Evolutionary conservation across 208 protist species (phyloP).

Genomic region (Leishmania tarentolae): DNA sequence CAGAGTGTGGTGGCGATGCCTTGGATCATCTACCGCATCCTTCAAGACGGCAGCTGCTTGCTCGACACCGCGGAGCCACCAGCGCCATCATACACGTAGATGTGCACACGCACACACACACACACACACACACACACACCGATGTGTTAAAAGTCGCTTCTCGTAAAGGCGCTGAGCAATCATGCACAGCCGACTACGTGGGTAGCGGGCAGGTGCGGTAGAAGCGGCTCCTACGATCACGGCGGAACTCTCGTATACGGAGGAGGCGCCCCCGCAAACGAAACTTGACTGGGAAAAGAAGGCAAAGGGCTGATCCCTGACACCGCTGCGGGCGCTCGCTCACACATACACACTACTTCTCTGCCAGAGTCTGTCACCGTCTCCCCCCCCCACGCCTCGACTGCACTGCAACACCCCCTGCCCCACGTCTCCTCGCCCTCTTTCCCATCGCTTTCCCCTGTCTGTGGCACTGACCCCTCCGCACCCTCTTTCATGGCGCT

Average conservation of each 20-base stretch:
- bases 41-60: slow-evolving; percentile 12
- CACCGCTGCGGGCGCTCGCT: neutral
- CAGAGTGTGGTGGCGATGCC: slow-evolving; percentile 24
- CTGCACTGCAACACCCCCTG: neutral
- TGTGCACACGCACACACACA: neutral
- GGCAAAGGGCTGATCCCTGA: neutral
- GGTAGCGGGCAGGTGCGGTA: neutral
- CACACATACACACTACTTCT: neutral
- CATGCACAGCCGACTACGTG: neutral
- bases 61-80: neutral
- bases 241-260: neutral
- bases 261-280: neutral
- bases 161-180: neutral
- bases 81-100: neutral
- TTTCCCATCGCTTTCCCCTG: too few species aligned
- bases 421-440: neutral
- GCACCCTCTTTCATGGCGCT: neutral
- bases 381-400: neutral
- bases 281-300: neutral
- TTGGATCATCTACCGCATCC: slow-evolving; percentile 17
- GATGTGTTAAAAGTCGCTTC: neutral
- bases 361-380: neutral
- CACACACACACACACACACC: neutral
- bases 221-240: neutral
- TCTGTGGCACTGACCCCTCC: neutral